phyloP scores from a whole-genome alignment of 2,329 filamentous ascomycete species.

The Hymenoscyphus repandus region DNA sequence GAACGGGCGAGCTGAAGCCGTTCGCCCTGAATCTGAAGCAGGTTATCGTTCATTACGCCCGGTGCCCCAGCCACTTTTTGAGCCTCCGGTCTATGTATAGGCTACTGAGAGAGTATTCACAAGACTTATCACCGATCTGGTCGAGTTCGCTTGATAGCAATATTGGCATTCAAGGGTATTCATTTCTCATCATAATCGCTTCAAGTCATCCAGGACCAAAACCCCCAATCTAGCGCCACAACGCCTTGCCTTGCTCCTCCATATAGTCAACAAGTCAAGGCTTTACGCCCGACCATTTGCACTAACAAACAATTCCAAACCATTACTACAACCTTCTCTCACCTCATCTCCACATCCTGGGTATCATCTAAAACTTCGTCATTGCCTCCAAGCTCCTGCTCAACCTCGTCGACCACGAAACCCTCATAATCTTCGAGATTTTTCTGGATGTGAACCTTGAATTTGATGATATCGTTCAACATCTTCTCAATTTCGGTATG shows the following conservation, averaged over 20 bases:
- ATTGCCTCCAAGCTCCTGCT: constrained; percentile 65
- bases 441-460: constrained; percentile 96
- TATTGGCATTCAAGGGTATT: not conserved
- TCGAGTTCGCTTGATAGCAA: not conserved
- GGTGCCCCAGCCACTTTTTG: not conserved
- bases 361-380: constrained; percentile 54
- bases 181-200: not conserved
- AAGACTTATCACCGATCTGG: not conserved
- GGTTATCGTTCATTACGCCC: not conserved
- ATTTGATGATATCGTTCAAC: constrained; percentile 95
- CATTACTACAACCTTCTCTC: constrained; percentile 1
- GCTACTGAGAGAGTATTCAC: too few species aligned
- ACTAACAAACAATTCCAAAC: not conserved
- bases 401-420: constrained; percentile 90
- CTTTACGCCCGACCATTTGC: not conserved
- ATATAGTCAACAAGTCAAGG: not conserved
- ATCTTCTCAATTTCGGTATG: constrained; percentile 95
- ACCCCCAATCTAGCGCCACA: not conserved
- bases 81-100: too few species aligned
- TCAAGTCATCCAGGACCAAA: not conserved
- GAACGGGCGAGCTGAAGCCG: too few species aligned
- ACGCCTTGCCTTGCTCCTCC: not conserved
- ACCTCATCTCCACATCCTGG: constrained; percentile 41
- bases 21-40: too few species aligned
- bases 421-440: constrained; percentile 89